These are phyloP conservation scores for Schizosaccharomyces octosporus DNA, from an alignment of 805 yeast species.

Conservation along the genomic window DNA sequence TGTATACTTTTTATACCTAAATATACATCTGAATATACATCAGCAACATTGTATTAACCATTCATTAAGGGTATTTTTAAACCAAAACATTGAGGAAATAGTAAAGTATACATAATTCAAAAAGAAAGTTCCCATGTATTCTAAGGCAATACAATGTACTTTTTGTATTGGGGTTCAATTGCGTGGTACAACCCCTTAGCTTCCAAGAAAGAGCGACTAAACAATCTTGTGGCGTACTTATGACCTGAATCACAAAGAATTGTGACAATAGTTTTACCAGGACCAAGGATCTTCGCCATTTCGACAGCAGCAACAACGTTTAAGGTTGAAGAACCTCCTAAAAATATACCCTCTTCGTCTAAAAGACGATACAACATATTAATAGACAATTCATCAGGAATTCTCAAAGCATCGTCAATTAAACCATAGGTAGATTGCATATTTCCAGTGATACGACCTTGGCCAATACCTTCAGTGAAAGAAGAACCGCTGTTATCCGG, in stretches of 20 bases:
- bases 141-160: slow-evolving; percentile 28
- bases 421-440: slow-evolving; percentile 44
- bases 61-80: background rate
- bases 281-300: slow-evolving; percentile 44
- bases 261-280: slow-evolving; percentile 68
- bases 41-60: no score
- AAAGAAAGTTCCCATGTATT: background rate
- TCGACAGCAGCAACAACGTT: slow-evolving; percentile 74
- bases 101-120: background rate
- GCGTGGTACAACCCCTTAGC: slow-evolving; percentile 34
- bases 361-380: slow-evolving; percentile 60
- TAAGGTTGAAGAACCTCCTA: slow-evolving; percentile 78
- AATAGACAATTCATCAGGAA: slow-evolving; percentile 60
- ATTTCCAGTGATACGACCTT: slow-evolving; percentile 74
- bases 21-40: no score
- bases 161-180: slow-evolving; percentile 45
- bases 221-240: slow-evolving; percentile 22
- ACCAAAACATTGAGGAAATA: background rate
- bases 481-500: slow-evolving; percentile 57
- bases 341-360: slow-evolving; percentile 71
- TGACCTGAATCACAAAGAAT: slow-evolving; percentile 79
- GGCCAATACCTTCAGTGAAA: slow-evolving; percentile 91
- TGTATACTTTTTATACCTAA: no score
- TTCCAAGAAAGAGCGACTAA: slow-evolving; percentile 54
- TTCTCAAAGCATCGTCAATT: slow-evolving; percentile 56